A percentile compares a stretch with the other conserved stretches of the same genome.
Evolutionary conservation across 805 yeast genomes (phyloP).

Genomic region (Candida oleophila): DNA sequence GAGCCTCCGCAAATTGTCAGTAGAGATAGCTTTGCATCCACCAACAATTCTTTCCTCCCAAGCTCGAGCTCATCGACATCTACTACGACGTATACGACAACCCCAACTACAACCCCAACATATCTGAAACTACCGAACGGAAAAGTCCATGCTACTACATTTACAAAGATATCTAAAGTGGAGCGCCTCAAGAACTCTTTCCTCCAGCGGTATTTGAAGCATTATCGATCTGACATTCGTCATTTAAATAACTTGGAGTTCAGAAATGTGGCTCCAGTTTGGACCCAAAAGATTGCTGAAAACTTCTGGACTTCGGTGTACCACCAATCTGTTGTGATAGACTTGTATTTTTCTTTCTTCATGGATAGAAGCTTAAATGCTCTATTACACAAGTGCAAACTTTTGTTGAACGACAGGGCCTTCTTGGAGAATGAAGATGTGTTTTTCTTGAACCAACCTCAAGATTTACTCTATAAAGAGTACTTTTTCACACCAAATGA

Average conservation of each 20-base stretch:
- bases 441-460: background rate
- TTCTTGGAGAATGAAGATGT: background rate
- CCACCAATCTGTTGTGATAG: conserved; percentile 24
- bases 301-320: conserved; percentile 32
- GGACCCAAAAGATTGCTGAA: conserved; percentile 19
- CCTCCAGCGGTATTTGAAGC: conserved; percentile 13
- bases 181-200: conserved; percentile 13
- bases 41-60: background rate
- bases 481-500: conserved; percentile 24
- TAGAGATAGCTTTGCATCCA: background rate
- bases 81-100: background rate
- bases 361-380: conserved; percentile 37
- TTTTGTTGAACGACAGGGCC: conserved; percentile 2
- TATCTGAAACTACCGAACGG: background rate
- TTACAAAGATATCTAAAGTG: conserved; percentile 11
- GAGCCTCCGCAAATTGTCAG: background rate
- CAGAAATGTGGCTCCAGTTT: conserved; percentile 20
- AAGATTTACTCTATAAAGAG: conserved; percentile 2
- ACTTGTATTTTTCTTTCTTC: conserved; percentile 34
- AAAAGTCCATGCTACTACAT: conserved; percentile 2
- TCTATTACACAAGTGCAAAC: conserved; percentile 15
- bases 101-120: background rate
- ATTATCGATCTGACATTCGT: conserved; percentile 12
- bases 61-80: background rate
- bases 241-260: conserved; percentile 14